Conservation (phyloP, 768 basidiomycete genomes). For the Gymnopilus junonius region DNA sequence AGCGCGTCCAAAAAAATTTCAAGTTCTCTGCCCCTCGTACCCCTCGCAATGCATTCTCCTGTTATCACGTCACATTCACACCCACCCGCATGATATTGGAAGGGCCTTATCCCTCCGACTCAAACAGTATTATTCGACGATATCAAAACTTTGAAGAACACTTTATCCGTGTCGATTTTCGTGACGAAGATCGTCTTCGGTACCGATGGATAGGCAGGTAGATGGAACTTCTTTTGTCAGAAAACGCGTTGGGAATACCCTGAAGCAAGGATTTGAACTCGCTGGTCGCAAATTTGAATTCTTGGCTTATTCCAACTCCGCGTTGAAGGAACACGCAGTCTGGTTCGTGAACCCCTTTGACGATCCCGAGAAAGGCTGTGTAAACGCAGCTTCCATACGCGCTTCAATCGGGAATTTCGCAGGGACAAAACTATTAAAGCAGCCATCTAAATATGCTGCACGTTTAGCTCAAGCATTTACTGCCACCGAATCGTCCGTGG, state of each 20-base stretch:
- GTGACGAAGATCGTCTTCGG: slow-evolving; percentile 80
- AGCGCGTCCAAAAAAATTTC: slow-evolving; percentile 37
- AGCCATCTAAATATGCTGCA: slow-evolving; percentile 83
- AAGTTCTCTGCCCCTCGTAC: slow-evolving; percentile 29
- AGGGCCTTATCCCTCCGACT: slow-evolving; percentile 76
- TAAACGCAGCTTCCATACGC: slow-evolving; percentile 66
- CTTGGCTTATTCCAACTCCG: slow-evolving; percentile 80
- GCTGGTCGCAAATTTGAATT: slow-evolving; percentile 79
- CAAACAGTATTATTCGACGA: slow-evolving; percentile 78
- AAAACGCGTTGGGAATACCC: slow-evolving; percentile 57
- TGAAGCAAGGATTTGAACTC: slow-evolving; percentile 70
- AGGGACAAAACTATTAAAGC: slow-evolving; percentile 45
- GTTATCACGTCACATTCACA: slow-evolving; percentile 76
- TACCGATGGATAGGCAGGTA: slow-evolving; percentile 71
- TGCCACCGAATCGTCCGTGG: slow-evolving; percentile 75
- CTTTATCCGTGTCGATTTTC: slow-evolving; percentile 85
- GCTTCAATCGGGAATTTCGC: slow-evolving; percentile 70
- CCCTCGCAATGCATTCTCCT: slow-evolving; percentile 54
- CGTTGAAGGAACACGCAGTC: slow-evolving; percentile 78
- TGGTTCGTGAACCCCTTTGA: slow-evolving; percentile 79
- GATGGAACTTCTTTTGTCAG: slow-evolving; percentile 60
- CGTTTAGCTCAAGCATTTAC: slow-evolving; percentile 85
- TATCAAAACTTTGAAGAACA: slow-evolving; percentile 63
- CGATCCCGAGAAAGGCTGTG: slow-evolving; percentile 35
- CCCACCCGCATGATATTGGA: slow-evolving; percentile 77